Evolutionary conservation across 164 flowering plant species (phyloP).

Genomic region (Platanus orientalis): DNA sequence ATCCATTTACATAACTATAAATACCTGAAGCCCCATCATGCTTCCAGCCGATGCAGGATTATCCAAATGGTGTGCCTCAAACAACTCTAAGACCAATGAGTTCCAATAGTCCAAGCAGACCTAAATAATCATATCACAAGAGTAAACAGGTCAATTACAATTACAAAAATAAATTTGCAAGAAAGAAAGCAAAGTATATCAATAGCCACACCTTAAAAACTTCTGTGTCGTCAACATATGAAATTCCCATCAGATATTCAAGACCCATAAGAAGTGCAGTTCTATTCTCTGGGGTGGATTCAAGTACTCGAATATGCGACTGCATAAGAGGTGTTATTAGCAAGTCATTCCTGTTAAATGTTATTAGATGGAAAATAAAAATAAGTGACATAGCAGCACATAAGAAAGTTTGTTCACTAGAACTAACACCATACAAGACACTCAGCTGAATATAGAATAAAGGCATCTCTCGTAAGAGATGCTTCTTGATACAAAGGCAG

Average conservation of each 20-base stretch:
- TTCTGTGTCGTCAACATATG: constrained; percentile 96
- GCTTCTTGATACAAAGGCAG: too few species aligned
- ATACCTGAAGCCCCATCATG: constrained; percentile 88
- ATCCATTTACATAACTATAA: neutral
- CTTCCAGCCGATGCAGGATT: constrained; percentile 66
- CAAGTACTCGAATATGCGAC: constrained; percentile 85
- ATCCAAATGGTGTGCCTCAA: constrained; percentile 73
- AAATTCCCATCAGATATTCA: constrained; percentile 84
- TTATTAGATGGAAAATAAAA: neutral
- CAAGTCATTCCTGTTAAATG: neutral
- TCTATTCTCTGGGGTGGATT: constrained; percentile 59
- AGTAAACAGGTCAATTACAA: neutral
- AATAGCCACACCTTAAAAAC: constrained; percentile 77
- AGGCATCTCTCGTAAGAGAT: too few species aligned
- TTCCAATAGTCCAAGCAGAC: constrained; percentile 99
- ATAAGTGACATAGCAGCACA: neutral
- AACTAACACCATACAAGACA: too few species aligned
- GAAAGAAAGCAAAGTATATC: neutral
- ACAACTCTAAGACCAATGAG: constrained; percentile 76
- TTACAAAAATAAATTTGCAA: neutral
- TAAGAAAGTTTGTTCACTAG: too few species aligned
- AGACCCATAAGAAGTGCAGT: constrained; percentile 73
- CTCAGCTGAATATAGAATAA: too few species aligned
- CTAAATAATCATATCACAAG: constrained; percentile 27
- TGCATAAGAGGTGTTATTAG: constrained; percentile 29